phyloP scores from a whole-genome alignment of 257 asterid species.

The Solanum bukasovii region DNA sequence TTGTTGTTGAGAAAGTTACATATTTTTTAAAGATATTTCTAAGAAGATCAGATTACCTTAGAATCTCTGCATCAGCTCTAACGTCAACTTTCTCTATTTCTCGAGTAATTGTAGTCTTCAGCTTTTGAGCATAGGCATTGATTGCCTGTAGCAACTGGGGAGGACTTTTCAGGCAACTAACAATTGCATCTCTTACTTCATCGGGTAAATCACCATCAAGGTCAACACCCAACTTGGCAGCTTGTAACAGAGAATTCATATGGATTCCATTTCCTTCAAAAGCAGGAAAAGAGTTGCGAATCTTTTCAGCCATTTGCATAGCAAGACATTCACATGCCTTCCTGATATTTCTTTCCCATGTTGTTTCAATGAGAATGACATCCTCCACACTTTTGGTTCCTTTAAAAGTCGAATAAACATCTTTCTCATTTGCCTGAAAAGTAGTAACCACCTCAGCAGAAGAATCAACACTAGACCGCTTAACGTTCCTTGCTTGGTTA shows the following conservation, averaged over 20 bases:
- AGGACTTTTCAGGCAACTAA: conserved; percentile 69
- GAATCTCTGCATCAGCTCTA: conserved; percentile 93
- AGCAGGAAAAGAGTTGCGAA: conserved; percentile 78
- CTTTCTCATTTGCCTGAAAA: conserved; percentile 58
- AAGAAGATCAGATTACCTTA: conserved; percentile 46
- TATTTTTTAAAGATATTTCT: not conserved
- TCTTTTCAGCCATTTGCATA: conserved; percentile 57
- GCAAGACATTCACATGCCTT: conserved; percentile 87
- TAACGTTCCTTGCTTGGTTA: conserved; percentile 77
- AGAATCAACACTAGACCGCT: conserved; percentile 44
- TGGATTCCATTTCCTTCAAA: conserved; percentile 88
- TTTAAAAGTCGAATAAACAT: conserved; percentile 20
- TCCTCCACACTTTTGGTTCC: conserved; percentile 64
- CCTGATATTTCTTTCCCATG: conserved; percentile 75
- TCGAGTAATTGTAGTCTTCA: conserved; percentile 47
- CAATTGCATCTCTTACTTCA: conserved; percentile 60
- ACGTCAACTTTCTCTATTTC: conserved; percentile 82
- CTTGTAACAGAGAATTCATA: conserved; percentile 60
- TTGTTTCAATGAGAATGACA: conserved; percentile 79
- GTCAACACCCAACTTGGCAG: conserved; percentile 69
- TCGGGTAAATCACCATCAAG: conserved; percentile 55
- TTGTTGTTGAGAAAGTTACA: not conserved
- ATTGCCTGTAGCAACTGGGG: conserved; percentile 85
- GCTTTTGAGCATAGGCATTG: conserved; percentile 65
- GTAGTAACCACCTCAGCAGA: conserved; percentile 64